phyloP scores from a whole-genome alignment of 2,329 filamentous ascomycete species.

The Onygenales sp. region DNA sequence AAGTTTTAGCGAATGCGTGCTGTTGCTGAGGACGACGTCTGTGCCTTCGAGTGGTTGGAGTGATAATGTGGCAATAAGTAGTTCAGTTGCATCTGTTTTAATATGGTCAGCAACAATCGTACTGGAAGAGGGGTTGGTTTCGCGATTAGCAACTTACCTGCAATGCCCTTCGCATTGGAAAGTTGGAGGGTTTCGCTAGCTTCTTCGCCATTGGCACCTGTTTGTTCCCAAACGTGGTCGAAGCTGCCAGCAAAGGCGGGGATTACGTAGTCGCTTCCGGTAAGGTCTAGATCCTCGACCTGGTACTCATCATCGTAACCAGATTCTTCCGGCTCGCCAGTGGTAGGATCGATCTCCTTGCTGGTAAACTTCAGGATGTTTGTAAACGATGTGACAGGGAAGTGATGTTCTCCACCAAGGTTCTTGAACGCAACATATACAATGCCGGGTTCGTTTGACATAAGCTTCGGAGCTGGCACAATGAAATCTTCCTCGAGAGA shows the following conservation, averaged over 20 bases:
- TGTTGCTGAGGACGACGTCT: slow-evolving; percentile 78
- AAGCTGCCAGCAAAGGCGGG: slow-evolving; percentile 93
- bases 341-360: slow-evolving; percentile 94
- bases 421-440: slow-evolving; percentile 95
- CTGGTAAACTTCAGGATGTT: slow-evolving; percentile 94
- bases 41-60: slow-evolving; percentile 91
- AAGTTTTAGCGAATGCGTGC: slow-evolving; percentile 88
- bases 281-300: slow-evolving; percentile 83
- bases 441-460: slow-evolving; percentile 78
- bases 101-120: slow-evolving; percentile 3
- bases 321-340: slow-evolving; percentile 79
- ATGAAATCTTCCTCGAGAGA: slow-evolving; percentile 76
- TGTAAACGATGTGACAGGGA: slow-evolving; percentile 72
- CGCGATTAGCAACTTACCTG: slow-evolving; percentile 51
- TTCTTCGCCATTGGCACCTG: slow-evolving; percentile 79
- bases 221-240: slow-evolving; percentile 89
- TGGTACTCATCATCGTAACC: slow-evolving; percentile 98
- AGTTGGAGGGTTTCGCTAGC: slow-evolving; percentile 85
- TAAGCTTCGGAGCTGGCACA: slow-evolving; percentile 73
- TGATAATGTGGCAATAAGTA: slow-evolving; percentile 75
- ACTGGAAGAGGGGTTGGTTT: background rate
- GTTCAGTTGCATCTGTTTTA: slow-evolving; percentile 73
- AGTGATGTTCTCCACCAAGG: slow-evolving; percentile 57
- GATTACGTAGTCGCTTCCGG: slow-evolving; percentile 86
- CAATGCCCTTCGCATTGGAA: slow-evolving; percentile 80